These are phyloP conservation scores for Lentinula detonsa DNA, from an alignment of 768 basidiomycete genomes.

Conservation along the genomic window DNA sequence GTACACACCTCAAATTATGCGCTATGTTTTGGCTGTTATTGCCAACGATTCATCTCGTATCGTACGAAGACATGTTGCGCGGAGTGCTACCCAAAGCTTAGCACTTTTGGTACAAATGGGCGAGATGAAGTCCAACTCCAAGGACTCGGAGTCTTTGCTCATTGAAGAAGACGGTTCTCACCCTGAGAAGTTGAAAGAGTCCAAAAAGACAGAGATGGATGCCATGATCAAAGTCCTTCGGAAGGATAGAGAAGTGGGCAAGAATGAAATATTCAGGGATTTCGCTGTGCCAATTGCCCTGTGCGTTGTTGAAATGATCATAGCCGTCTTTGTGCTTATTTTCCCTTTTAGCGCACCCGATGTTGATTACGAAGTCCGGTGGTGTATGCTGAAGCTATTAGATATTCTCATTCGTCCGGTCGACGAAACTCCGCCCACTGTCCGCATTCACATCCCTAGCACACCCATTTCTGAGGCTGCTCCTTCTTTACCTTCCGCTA, in stretches of 20 bases:
- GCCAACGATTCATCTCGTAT: conserved; percentile 77
- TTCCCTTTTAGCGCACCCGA: conserved; percentile 52
- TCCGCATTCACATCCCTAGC: conserved; percentile 72
- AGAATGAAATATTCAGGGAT: conserved; percentile 74
- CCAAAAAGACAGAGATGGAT: conserved; percentile 79
- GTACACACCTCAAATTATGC: conserved; percentile 80
- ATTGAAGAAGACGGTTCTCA: conserved; percentile 83
- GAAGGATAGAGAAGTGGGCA: conserved; percentile 80
- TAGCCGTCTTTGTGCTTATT: conserved; percentile 1
- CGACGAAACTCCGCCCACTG: conserved; percentile 81
- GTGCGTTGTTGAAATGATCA: conserved; percentile 38
- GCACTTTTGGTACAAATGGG: conserved; percentile 85
- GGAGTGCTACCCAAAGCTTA: conserved; percentile 80
- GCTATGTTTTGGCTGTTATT: conserved; percentile 84
- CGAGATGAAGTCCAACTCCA: conserved; percentile 73
- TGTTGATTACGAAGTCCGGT: conserved; percentile 83
- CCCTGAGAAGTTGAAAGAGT: conserved; percentile 65
- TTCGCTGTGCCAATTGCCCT: conserved; percentile 76
- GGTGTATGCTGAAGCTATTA: conserved; percentile 87
- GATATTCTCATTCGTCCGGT: conserved; percentile 81
- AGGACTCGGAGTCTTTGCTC: conserved; percentile 70
- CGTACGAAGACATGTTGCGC: conserved; percentile 83
- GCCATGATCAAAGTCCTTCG: conserved; percentile 80
- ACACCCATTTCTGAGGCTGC: conserved; percentile 64
- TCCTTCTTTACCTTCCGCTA: conserved; percentile 51